Percentiles rank a stretch among this genome's conserved stretches.
Conservation (phyloP, 345 rosid species). For the Aegle marmelos region DNA sequence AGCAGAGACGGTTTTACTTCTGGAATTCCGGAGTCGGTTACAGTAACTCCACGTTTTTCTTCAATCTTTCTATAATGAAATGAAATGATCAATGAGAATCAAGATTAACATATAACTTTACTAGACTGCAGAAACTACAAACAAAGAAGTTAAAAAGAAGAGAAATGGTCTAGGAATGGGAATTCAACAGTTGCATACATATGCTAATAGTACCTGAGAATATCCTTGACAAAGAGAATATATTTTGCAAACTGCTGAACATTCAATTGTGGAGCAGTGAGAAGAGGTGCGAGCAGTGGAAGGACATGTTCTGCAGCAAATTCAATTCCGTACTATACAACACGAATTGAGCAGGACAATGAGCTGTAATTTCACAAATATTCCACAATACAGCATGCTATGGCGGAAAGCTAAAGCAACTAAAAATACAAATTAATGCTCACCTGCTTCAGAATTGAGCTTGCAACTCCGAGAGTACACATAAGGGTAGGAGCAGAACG, state of each 20-base stretch:
- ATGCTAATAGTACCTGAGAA: constrained; percentile 57
- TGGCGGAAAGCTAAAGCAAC: constrained; percentile 1
- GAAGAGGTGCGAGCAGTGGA: constrained; percentile 80
- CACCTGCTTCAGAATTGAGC: constrained; percentile 87
- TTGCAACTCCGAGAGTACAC: constrained; percentile 95
- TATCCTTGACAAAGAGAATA: constrained; percentile 87
- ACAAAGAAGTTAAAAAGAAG: not conserved
- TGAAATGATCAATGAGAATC: constrained; percentile 4
- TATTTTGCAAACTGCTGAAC: constrained; percentile 95
- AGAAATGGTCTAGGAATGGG: not conserved
- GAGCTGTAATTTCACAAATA: constrained; percentile 7
- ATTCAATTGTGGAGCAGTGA: constrained; percentile 85
- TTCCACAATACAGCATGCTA: not conserved
- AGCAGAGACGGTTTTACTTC: constrained; percentile 41
- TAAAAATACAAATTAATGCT: not conserved
- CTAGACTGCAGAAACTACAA: not conserved
- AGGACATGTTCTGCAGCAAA: constrained; percentile 87
- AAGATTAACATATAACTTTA: not conserved
- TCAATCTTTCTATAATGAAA: constrained; percentile 64
- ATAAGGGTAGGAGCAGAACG: constrained; percentile 94
- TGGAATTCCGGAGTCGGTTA: constrained; percentile 56
- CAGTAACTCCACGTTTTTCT: constrained; percentile 78
- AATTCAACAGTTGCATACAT: not conserved
- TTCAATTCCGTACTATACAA: constrained; percentile 79
- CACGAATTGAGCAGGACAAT: constrained; percentile 14